Evolutionary conservation across 2,329 filamentous ascomycete species (phyloP), one percentile per base, ranked within the genome.

Genomic region (Alternaria angustiovoidea): DNA sequence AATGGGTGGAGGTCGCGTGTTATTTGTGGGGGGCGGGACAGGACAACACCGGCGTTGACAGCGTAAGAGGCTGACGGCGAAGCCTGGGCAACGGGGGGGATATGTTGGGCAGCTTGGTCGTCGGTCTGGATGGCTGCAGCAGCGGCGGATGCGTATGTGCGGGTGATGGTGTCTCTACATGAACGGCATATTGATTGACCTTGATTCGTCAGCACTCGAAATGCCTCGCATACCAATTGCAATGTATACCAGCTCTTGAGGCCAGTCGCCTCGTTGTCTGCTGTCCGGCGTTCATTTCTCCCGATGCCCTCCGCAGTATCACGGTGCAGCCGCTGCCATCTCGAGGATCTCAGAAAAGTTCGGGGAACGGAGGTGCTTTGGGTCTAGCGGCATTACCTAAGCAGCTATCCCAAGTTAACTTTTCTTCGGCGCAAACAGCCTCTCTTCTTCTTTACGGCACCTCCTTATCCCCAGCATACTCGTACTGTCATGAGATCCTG

Each of bases 391-490:
- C 18, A 55, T 59, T 67, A 63, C 61, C 56, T 67, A 63, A 67
- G 54, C 64, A 56, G 32, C 44, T 24, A 42, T 26, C 38, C 52
- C 55, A 56, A 43, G 22, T 58, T 51, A 65, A 72, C 67, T 69
- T 66, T 69, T 67, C 60, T 57, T 59, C 54, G 53, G 48, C 62
- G 53, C 65, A 61, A 49, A 59, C 68, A 47, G 44, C 36, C 6
- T 51, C 70, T 71, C 77, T 78, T 62, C 83, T 86, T 84, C 72
- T 69, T 62, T 61, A 77, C 67, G 90, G 90, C 91, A 91, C 87
- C 69, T 83, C 93, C 94, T 97, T 97, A 97, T 97, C 94, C 87
- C 94, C 92, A 93, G 89, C 87, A 89, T 86, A 84, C 75, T 84
- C 81, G 82, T 78, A 81, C 80, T 81, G 83, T 88, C 86, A 90